Percentiles rank a stretch among this genome's conserved stretches.
Evolutionary conservation across 202 grass and related monocot species (phyloP).

Genomic region (Tripidium arundinaceum): DNA sequence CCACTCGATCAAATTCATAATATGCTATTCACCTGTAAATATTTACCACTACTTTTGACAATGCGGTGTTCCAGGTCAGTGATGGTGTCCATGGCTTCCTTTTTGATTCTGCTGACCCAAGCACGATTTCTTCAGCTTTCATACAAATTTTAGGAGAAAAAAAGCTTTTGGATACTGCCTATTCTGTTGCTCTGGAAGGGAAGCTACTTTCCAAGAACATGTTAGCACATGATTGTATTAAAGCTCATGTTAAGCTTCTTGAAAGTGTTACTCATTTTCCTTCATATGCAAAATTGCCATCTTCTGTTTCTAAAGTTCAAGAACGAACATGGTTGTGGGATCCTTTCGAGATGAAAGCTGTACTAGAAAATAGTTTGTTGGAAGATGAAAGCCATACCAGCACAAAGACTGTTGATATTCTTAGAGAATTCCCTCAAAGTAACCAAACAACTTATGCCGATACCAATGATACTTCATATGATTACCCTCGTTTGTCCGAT

Average conservation of each 20-base stretch:
- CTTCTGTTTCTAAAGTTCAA: conserved; percentile 61
- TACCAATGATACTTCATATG: conserved; percentile 54
- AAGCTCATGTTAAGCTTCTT: conserved; percentile 72
- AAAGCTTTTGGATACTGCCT: conserved; percentile 52
- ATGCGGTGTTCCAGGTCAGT: conserved; percentile 55
- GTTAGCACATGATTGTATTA: conserved; percentile 83
- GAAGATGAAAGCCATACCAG: conserved; percentile 26
- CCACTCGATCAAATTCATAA: conserved; percentile 23
- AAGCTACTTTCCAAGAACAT: conserved; percentile 77
- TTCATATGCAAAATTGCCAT: conserved; percentile 65
- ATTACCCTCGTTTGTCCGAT: conserved; percentile 67
- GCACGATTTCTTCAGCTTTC: conserved; percentile 56
- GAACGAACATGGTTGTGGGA: conserved; percentile 87
- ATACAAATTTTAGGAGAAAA: conserved; percentile 56
- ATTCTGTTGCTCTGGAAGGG: conserved; percentile 58
- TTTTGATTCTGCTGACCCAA: conserved; percentile 56
- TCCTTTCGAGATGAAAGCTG: conserved; percentile 52
- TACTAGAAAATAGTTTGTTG: conserved; percentile 35
- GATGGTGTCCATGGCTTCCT: conserved; percentile 70
- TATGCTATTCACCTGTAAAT: conserved; percentile 13
- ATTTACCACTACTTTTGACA: conserved; percentile 20
- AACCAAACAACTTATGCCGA: conserved; percentile 34
- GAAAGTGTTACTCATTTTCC: conserved; percentile 81
- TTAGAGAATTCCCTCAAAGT: conserved; percentile 51
- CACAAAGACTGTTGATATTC: conserved; percentile 43